These are phyloP conservation scores for Blastobotrys proliferans DNA, from an alignment of 1,139 yeast species.

Conservation along the genomic window DNA sequence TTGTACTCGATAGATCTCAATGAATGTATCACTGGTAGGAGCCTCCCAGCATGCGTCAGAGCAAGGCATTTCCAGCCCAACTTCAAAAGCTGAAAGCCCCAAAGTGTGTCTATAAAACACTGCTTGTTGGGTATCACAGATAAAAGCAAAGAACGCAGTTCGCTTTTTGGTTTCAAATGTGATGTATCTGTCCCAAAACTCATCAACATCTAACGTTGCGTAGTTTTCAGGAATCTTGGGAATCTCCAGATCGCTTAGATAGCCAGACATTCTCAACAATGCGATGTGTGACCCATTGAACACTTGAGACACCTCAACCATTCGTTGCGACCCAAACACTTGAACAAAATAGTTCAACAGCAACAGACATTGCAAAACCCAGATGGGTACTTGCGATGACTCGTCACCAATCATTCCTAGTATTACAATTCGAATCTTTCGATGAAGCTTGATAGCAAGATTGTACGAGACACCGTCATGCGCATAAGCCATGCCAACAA, in stretches of 20 bases:
- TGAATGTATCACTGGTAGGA: constrained; percentile 27
- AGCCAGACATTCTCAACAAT: constrained; percentile 32
- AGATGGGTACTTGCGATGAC: constrained; percentile 27
- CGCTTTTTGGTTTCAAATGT: constrained; percentile 34
- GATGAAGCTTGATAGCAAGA: constrained; percentile 26
- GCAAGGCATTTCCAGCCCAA: constrained; percentile 41
- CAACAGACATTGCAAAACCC: constrained; percentile 29
- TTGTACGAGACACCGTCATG: constrained; percentile 25
- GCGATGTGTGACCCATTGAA: constrained; percentile 35
- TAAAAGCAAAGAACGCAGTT: constrained; percentile 34
- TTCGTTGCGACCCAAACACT: constrained; percentile 30
- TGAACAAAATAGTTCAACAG: constrained; percentile 29
- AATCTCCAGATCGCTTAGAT: constrained; percentile 25
- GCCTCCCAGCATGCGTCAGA: constrained; percentile 44
- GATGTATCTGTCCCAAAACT: constrained; percentile 35
- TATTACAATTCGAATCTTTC: constrained; percentile 26
- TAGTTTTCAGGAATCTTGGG: constrained; percentile 20
- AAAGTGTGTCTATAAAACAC: constrained; percentile 29
- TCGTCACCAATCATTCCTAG: constrained; percentile 26
- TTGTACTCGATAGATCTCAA: constrained; percentile 32
- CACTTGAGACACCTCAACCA: constrained; percentile 31
- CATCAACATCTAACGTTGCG: constrained; percentile 17
- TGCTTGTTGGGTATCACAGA: constrained; percentile 36
- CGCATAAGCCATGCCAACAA: constrained; percentile 37
- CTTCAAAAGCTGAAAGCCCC: constrained; percentile 36